A percentile compares a stretch with the other conserved stretches of the same genome.
These are phyloP conservation scores for Ramaria sp. DNA, from an alignment of 768 basidiomycete genomes.

Conservation along the genomic window DNA sequence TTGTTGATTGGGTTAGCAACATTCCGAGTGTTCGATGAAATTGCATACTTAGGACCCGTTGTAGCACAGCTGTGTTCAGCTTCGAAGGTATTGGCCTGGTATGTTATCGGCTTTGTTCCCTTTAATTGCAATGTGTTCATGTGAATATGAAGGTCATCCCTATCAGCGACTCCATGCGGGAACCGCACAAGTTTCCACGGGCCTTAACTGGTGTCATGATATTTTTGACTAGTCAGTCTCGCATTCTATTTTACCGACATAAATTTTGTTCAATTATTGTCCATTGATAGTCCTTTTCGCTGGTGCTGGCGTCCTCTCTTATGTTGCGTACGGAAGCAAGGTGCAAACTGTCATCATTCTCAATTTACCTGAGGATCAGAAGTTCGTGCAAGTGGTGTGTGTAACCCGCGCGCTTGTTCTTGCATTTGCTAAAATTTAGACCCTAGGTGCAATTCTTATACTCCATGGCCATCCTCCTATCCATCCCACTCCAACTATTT, in stretches of 20 bases:
- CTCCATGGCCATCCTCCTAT: conserved; percentile 85
- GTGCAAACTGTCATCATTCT: conserved; percentile 92
- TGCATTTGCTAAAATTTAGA: background rate
- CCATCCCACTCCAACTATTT: conserved; percentile 93
- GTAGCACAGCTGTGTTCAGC: conserved; percentile 91
- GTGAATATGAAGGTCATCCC: conserved; percentile 61
- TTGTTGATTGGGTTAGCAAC: conserved; percentile 74
- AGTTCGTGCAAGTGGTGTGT: conserved; percentile 77
- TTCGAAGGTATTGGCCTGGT: conserved; percentile 96
- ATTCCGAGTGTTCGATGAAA: background rate
- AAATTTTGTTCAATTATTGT: background rate
- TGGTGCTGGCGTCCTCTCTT: conserved; percentile 78
- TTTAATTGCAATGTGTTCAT: background rate
- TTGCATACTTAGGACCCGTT: conserved; percentile 1
- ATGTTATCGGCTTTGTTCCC: conserved; percentile 15
- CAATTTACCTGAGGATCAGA: conserved; percentile 76
- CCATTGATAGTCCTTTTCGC: conserved; percentile 60
- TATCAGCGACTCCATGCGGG: conserved; percentile 93
- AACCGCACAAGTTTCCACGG: conserved; percentile 85
- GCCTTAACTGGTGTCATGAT: conserved; percentile 88
- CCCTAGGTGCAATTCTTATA: conserved; percentile 71
- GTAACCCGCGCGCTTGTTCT: conserved; percentile 15
- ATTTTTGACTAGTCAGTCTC: conserved; percentile 52
- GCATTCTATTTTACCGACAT: background rate
- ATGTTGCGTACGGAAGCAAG: conserved; percentile 76